phyloP scores from a whole-genome alignment of 495 filamentous ascomycete genomes.

The Pyronema omphalodes region DNA sequence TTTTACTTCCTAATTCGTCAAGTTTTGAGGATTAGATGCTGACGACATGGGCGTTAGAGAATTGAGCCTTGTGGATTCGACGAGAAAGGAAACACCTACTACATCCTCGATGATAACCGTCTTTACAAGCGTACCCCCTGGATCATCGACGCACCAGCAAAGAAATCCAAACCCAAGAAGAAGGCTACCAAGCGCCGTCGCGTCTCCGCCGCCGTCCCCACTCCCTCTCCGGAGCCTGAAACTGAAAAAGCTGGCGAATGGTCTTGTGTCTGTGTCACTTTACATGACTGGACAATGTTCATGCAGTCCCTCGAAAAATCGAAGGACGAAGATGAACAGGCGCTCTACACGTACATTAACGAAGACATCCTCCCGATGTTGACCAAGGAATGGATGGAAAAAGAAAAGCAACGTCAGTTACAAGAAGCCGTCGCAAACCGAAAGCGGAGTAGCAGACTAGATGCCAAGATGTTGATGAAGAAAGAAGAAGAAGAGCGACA shows the following conservation, averaged over 20 bases:
- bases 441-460: conserved; percentile 78
- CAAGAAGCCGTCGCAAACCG: conserved; percentile 48
- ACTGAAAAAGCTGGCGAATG: conserved; percentile 39
- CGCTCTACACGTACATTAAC: conserved; percentile 45
- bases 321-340: conserved; percentile 66
- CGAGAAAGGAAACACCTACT: conserved; percentile 62
- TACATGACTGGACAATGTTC: conserved; percentile 58
- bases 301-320: conserved; percentile 49
- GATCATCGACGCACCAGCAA: conserved; percentile 32
- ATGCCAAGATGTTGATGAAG: conserved; percentile 59
- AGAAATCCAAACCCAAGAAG: conserved; percentile 48
- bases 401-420: conserved; percentile 39
- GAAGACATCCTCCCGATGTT: conserved; percentile 67
- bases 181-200: conserved; percentile 61
- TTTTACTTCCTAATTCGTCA: conserved; percentile 2
- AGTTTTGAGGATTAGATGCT: not conserved
- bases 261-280: conserved; percentile 73
- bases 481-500: conserved; percentile 52
- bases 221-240: conserved; percentile 35
- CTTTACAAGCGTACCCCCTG: conserved; percentile 59
- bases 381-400: conserved; percentile 59
- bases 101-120: conserved; percentile 83
- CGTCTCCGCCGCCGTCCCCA: conserved; percentile 35
- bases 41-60: conserved; percentile 35
- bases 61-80: conserved; percentile 88